Percentiles rank a stretch among this genome's conserved stretches.
These are phyloP conservation scores for Eimeria necatrix DNA, from an alignment of 169 alveolate species.

Conservation along the genomic window DNA sequence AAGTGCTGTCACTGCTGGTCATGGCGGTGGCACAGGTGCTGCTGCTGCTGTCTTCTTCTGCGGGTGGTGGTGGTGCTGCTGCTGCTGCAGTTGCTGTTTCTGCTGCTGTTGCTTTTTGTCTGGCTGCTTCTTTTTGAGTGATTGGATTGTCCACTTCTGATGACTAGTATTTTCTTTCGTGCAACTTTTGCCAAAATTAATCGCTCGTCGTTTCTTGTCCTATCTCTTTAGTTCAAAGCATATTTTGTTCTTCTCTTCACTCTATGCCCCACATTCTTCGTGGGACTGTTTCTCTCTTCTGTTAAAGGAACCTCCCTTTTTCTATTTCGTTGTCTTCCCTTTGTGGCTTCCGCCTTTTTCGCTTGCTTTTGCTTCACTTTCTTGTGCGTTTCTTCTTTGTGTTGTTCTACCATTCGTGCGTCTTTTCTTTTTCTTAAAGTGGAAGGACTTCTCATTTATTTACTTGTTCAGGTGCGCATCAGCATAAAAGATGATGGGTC, in stretches of 20 bases:
- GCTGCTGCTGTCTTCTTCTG: slow-evolving; percentile 33
- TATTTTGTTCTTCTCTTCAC: no score
- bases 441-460: not conserved
- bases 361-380: no score
- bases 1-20: not conserved
- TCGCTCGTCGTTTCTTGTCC: no score
- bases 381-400: not conserved
- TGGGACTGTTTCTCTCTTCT: no score
- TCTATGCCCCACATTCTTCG: no score
- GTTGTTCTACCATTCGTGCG: not conserved
- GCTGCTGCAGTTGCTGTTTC: not conserved
- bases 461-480: not conserved
- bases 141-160: no score
- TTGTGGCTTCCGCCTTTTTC: no score
- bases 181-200: no score
- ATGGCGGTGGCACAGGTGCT: not conserved
- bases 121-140: not conserved
- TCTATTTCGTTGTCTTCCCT: no score
- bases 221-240: no score
- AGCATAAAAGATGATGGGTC: not conserved
- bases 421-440: not conserved
- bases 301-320: no score
- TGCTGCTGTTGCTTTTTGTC: not conserved
- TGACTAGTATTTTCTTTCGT: no score
- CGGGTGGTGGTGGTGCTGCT: not conserved